These are phyloP conservation scores for Dendrocalamus sinicus DNA, from an alignment of 176 grass and related monocot genomes.

Conservation along the genomic window DNA sequence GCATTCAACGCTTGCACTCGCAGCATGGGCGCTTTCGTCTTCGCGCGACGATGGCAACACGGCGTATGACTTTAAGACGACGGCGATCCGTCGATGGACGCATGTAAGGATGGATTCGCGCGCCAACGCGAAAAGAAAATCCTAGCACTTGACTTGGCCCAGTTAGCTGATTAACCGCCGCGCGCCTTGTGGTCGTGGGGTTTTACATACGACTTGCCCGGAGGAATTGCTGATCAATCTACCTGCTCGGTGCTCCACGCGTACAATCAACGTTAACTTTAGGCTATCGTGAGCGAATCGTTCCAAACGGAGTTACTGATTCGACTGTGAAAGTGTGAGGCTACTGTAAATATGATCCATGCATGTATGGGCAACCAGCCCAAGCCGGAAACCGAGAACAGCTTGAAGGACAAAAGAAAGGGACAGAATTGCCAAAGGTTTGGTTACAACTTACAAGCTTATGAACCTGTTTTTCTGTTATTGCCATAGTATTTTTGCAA, in stretches of 20 bases:
- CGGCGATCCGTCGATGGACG: background rate
- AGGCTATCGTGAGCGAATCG: too few relatives aligned
- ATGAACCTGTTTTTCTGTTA: too few relatives aligned
- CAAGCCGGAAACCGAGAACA: too few relatives aligned
- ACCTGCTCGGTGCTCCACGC: too few relatives aligned
- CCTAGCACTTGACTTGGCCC: background rate
- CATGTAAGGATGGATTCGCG: background rate
- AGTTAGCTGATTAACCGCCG: background rate
- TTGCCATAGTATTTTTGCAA: too few relatives aligned
- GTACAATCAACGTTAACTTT: background rate
- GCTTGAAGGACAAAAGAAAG: too few relatives aligned
- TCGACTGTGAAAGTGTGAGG: too few relatives aligned
- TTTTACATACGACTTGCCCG: background rate
- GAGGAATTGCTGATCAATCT: background rate
- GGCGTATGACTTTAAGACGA: background rate
- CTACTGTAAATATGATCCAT: too few relatives aligned
- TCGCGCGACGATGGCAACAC: background rate
- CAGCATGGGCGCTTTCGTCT: background rate
- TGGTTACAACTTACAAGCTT: too few relatives aligned
- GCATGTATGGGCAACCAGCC: too few relatives aligned
- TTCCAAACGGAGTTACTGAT: too few relatives aligned
- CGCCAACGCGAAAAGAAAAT: background rate
- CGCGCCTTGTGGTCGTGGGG: background rate
- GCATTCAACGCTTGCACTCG: background rate
- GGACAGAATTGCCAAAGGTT: too few relatives aligned